A percentile compares a stretch with the other conserved stretches of the same genome.
Conservation (phyloP, 2,329 filamentous ascomycete species). For the Stagonosporopsis rhizophila region DNA sequence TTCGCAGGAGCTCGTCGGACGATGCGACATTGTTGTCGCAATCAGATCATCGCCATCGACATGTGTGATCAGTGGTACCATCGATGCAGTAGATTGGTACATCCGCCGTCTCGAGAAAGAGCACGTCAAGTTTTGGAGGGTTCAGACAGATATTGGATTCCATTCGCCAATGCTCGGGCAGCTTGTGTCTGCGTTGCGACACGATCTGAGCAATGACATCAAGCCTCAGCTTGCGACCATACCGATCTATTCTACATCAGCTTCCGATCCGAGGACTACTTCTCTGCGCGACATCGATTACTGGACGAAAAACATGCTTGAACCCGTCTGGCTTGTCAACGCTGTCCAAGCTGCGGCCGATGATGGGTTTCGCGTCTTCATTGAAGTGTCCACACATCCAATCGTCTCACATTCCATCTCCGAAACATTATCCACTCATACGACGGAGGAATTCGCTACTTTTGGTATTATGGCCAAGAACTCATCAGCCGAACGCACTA, state of each 20-base stretch:
- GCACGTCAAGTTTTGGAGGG: slow-evolving; percentile 42
- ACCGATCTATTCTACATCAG: slow-evolving; percentile 50
- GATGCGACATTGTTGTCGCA: slow-evolving; percentile 40
- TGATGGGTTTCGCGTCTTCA: slow-evolving; percentile 50
- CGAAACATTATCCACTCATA: slow-evolving; percentile 47
- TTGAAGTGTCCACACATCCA: slow-evolving; percentile 54
- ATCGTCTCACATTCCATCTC: slow-evolving; percentile 53
- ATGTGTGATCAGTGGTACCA: slow-evolving; percentile 46
- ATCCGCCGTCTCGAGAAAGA: slow-evolving; percentile 24
- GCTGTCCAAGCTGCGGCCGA: slow-evolving; percentile 48
- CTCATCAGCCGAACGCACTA: slow-evolving; percentile 31
- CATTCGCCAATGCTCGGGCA: slow-evolving; percentile 49
- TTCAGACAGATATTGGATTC: slow-evolving; percentile 54
- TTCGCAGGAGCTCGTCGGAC: slow-evolving; percentile 26
- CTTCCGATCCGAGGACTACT: slow-evolving; percentile 31
- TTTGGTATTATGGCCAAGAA: slow-evolving; percentile 45
- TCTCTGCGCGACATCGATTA: slow-evolving; percentile 41
- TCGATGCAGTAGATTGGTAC: slow-evolving; percentile 33
- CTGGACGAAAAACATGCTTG: slow-evolving; percentile 53
- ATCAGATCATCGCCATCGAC: slow-evolving; percentile 49
- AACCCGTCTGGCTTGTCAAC: slow-evolving; percentile 47
- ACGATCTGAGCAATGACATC: slow-evolving; percentile 21
- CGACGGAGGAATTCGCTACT: slow-evolving; percentile 41
- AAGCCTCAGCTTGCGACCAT: slow-evolving; percentile 24
- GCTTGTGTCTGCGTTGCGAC: slow-evolving; percentile 39